A percentile compares a stretch with the other conserved stretches of the same genome.
Evolutionary conservation across 305 asterid genomes (phyloP).

Genomic region (Petunia hybrid): DNA sequence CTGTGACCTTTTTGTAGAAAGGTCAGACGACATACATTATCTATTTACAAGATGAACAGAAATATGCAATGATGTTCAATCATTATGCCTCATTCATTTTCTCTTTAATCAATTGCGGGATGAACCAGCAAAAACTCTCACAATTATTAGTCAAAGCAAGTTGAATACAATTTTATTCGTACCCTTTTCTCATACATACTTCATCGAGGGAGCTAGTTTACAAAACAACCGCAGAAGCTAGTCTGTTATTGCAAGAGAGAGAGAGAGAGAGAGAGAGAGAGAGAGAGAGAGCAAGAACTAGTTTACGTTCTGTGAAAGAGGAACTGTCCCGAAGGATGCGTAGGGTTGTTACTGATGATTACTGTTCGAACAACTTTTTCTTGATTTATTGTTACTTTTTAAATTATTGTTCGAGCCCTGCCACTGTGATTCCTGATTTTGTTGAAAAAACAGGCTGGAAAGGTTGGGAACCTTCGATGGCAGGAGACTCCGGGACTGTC

Average conservation of each 20-base stretch:
- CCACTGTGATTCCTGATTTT: too few relatives aligned
- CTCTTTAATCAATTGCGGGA: conserved; percentile 10
- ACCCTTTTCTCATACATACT: conserved; percentile 3
- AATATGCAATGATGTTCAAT: conserved; percentile 13
- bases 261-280: neutral
- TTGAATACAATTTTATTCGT: neutral
- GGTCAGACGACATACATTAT: neutral
- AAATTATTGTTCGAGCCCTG: too few relatives aligned
- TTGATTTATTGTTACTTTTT: too few relatives aligned
- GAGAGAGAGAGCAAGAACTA: too few relatives aligned
- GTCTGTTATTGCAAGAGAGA: neutral
- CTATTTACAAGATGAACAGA: neutral
- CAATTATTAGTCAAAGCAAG: neutral
- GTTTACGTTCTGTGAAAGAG: too few relatives aligned
- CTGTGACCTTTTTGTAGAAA: conserved; percentile 22
- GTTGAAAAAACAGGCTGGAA: too few relatives aligned
- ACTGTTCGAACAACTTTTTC: too few relatives aligned
- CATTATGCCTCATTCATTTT: neutral
- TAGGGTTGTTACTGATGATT: too few relatives aligned
- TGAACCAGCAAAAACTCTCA: conserved; percentile 8
- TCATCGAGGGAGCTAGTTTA: conserved; percentile 12
- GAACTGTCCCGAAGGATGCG: too few relatives aligned
- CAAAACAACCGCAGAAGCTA: neutral
- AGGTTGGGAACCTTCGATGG: too few relatives aligned
- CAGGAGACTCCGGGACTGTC: too few relatives aligned